Evolutionary conservation across 2,329 filamentous ascomycete genomes (phyloP).

Genomic region (Blastomyces silverae): DNA sequence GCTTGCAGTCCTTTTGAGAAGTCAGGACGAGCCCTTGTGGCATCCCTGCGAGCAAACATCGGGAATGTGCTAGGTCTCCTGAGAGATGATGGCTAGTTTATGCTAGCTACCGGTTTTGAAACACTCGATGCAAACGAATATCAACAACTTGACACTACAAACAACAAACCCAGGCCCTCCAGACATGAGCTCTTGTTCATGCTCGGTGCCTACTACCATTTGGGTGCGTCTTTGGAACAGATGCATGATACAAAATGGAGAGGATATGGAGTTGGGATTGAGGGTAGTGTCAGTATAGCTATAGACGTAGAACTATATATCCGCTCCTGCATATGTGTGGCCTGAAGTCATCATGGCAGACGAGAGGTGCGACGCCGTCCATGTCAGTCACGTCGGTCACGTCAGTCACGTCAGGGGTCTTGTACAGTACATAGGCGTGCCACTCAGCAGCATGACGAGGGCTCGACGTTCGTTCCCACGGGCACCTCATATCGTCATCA

Average conservation of each 20-base stretch:
- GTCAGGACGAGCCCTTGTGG: not conserved
- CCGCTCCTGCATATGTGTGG: too few species aligned
- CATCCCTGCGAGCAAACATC: not conserved
- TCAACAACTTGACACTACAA: not conserved
- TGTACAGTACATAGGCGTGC: too few species aligned
- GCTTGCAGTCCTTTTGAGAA: not conserved
- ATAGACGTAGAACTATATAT: not conserved
- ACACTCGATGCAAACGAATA: not conserved
- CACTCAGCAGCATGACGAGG: too few species aligned
- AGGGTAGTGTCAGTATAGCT: not conserved
- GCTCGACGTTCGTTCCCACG: too few species aligned
- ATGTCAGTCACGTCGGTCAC: too few species aligned
- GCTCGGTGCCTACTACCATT: not conserved
- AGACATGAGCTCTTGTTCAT: not conserved
- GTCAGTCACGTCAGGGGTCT: too few species aligned
- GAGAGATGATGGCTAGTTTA: not conserved
- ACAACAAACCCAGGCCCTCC: not conserved
- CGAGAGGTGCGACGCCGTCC: too few species aligned
- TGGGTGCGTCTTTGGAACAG: not conserved
- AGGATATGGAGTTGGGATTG: too few species aligned
- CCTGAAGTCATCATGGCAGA: too few species aligned
- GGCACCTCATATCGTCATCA: too few species aligned
- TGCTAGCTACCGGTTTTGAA: not conserved
- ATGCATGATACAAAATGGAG: not conserved
- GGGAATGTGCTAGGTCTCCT: not conserved